Conservation (phyloP, 345 rosid species). For the Gossypioides kirkii region DNA sequence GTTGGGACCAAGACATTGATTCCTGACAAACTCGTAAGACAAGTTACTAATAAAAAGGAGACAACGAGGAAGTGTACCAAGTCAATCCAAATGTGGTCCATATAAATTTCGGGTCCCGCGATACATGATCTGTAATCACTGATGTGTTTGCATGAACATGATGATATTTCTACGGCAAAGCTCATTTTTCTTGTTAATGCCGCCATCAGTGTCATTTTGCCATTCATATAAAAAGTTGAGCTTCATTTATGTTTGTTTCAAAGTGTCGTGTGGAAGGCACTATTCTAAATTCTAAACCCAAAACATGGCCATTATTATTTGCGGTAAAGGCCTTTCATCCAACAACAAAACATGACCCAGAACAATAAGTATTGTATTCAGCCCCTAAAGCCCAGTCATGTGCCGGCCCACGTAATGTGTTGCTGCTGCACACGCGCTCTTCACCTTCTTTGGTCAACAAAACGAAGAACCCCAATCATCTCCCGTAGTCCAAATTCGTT, state of each 20-base stretch:
- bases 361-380: not conserved
- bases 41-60: not conserved
- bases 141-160: not conserved
- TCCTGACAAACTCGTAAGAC: not conserved
- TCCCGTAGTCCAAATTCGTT: not conserved
- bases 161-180: not conserved
- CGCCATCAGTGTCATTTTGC: not conserved
- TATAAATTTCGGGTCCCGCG: not conserved
- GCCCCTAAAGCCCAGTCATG: not conserved
- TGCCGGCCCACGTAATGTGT: not conserved
- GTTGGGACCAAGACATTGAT: not conserved
- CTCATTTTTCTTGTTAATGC: not conserved
- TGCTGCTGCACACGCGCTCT: not conserved
- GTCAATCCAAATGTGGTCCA: constrained; percentile 8
- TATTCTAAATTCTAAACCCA: too few species aligned
- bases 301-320: too few species aligned
- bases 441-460: not conserved
- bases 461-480: not conserved
- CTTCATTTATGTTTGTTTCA: not conserved
- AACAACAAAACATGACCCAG: not conserved
- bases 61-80: not conserved
- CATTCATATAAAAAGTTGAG: not conserved
- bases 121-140: not conserved
- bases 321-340: too few species aligned
- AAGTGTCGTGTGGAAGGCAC: too few species aligned